Base-by-base conservation (phyloP, 2,329 filamentous ascomycete species). In the Beauveria bassiana region DNA sequence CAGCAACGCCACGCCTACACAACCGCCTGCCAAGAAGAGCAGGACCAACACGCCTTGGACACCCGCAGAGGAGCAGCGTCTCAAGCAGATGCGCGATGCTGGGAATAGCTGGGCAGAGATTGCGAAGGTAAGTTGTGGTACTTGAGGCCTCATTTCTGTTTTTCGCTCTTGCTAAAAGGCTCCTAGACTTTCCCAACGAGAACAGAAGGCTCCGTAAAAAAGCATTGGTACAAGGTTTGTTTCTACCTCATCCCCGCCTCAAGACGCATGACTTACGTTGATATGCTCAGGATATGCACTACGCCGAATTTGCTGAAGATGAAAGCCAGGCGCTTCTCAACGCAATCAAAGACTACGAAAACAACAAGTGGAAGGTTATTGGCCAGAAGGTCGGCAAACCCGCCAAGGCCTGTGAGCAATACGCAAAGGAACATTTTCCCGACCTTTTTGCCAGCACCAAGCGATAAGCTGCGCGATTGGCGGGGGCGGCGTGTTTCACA, bases 41-140 rank as follows among this genome's bases (percentile, higher is more conserved):
- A 84, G 95, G 64, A 98, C 95, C n/a, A 99, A 99, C 72, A 99
- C 95, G 3, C 95, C 95, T 0, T 99, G 95, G 95, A 97, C 93
- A 2, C 91, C 93, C 2, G 90, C 90, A 40, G 95, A 99, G 74
- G 95, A 99, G 75, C 86, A 93, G 72, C 82, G 92, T 51, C 79
- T 99, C 68, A 98, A 98, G 80, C 86, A 88, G 67, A 96, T 99
- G 91, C 85, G 95, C 69, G 95, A 98, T 74, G 85, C 88, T 1
- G 93, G 93, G 12, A 93, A 90, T 68, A 96, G 90, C 70, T 99
- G 95, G 95, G 96, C 91, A 54, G 95, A 98, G 70, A 99, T 99
- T 71, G 95, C 93, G 68, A 98, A 98, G 87, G 93, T 96, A 95
- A 83, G 91, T 38, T 38, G 12, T 16, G 12, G 14, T 38, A 6